Percentiles rank a stretch among this genome's conserved stretches.
Conservation (phyloP, 352 stramenopile species). For the Elongisporangium undulatum region DNA sequence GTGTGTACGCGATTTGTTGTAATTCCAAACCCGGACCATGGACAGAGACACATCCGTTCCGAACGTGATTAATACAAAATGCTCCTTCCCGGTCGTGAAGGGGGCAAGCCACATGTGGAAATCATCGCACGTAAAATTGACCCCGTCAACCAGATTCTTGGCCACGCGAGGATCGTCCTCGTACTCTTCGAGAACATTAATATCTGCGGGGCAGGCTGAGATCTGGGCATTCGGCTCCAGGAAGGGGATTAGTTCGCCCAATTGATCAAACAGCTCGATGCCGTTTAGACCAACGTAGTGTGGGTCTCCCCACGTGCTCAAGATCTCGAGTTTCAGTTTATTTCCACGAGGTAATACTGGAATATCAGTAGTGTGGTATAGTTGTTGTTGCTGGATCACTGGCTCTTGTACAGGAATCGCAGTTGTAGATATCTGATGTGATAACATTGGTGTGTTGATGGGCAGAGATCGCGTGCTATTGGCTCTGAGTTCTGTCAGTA, state of each 20-base stretch:
- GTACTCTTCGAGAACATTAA: conserved; percentile 90
- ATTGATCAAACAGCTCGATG: conserved; percentile 83
- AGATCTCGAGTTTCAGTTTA: conserved; percentile 67
- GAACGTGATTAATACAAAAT: conserved; percentile 62
- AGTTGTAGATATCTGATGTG: not conserved
- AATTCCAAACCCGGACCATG: conserved; percentile 91
- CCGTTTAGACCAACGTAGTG: conserved; percentile 90
- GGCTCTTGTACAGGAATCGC: not conserved
- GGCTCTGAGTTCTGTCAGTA: conserved; percentile 2
- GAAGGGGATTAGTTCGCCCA: conserved; percentile 51
- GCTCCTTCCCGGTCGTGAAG: conserved; percentile 44
- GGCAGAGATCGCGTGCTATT: not conserved
- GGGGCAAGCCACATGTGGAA: conserved; percentile 90
- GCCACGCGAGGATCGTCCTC: conserved; percentile 65
- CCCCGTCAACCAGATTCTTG: conserved; percentile 76
- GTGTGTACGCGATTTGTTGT: conserved; percentile 89
- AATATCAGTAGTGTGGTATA: conserved; percentile 15
- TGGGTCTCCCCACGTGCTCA: conserved; percentile 86
- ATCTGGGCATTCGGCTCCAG: conserved; percentile 44
- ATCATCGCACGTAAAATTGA: conserved; percentile 89
- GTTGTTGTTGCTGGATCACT: not conserved
- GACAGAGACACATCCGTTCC: conserved; percentile 34
- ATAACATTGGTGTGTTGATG: not conserved
- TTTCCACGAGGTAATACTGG: conserved; percentile 60
- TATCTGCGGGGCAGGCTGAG: conserved; percentile 61